These are phyloP conservation scores for Penicillium odoratum DNA, from an alignment of 495 filamentous ascomycete genomes.

Conservation along the genomic window DNA sequence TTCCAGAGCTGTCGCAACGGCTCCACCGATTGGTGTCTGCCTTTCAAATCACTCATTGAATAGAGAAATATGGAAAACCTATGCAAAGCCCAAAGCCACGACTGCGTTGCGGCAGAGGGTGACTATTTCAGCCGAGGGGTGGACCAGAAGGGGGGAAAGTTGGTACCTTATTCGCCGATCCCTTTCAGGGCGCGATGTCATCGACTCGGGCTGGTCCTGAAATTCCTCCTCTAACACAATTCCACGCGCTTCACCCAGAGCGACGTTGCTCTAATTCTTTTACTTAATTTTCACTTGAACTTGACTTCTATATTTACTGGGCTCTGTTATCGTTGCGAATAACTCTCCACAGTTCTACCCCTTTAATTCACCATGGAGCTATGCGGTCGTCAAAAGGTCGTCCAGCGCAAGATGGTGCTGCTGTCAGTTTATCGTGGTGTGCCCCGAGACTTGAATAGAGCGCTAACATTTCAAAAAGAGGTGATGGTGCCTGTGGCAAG, in stretches of 20 bases:
- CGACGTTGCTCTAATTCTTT: neutral
- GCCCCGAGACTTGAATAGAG: neutral
- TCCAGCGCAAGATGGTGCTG: conserved; percentile 96
- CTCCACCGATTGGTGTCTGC: conserved; percentile 9
- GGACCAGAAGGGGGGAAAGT: conserved; percentile 25
- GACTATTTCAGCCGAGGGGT: neutral
- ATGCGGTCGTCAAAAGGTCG: conserved; percentile 70
- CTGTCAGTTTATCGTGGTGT: conserved; percentile 61
- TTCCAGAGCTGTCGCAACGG: neutral
- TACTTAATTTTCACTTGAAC: neutral
- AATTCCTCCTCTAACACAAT: conserved; percentile 25
- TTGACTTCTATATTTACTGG: neutral
- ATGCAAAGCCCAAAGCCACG: neutral
- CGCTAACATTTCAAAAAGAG: conserved; percentile 53
- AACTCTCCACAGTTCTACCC: neutral
- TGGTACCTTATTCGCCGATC: conserved; percentile 41
- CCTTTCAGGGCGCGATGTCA: conserved; percentile 42
- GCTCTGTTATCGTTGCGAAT: neutral
- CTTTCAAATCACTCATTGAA: neutral
- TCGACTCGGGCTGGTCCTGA: conserved; percentile 39
- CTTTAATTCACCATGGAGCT: conserved; percentile 40
- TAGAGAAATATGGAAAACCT: neutral
- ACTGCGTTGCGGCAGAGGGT: neutral
- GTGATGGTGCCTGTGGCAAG: conserved; percentile 97
- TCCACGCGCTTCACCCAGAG: conserved; percentile 7